Conservation (phyloP, 1,284 basidiomycete species). For the Ustilago xerochloae region DNA sequence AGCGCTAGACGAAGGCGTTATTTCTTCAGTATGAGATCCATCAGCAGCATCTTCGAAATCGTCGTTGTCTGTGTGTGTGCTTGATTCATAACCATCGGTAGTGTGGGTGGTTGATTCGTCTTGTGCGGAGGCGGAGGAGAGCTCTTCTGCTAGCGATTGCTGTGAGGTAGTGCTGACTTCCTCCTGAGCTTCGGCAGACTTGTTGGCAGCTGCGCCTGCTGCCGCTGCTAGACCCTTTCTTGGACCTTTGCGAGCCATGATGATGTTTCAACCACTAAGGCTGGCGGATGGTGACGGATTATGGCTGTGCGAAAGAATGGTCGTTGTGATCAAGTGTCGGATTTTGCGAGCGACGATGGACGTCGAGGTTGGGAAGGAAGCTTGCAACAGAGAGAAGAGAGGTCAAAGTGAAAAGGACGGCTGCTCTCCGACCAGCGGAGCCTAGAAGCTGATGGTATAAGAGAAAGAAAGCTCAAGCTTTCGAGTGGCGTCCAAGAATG, state of each 20-base stretch:
- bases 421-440: slow-evolving; percentile 20
- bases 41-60: slow-evolving; percentile 50
- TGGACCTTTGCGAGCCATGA: slow-evolving; percentile 20
- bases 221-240: slow-evolving; percentile 9
- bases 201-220: slow-evolving; percentile 5
- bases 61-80: slow-evolving; percentile 45
- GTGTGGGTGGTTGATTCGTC: not conserved
- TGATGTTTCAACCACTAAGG: no score
- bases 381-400: not conserved
- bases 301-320: no score
- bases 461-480: not conserved
- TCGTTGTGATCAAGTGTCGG: not conserved
- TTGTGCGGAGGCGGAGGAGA: slow-evolving; percentile 13
- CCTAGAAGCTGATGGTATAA: not conserved
- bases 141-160: slow-evolving; percentile 28
- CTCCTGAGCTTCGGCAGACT: slow-evolving; percentile 3
- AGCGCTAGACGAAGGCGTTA: slow-evolving; percentile 25
- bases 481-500: slow-evolving; percentile 1
- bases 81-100: slow-evolving; percentile 43
- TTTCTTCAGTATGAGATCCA: slow-evolving; percentile 26
- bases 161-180: slow-evolving; percentile 6
- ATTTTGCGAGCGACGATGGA: not conserved
- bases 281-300: no score
- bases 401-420: not conserved
- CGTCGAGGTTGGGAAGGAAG: slow-evolving; percentile 10